Conservation (phyloP, 139 green algal genomes). For the Diplosphaera chodatii region DNA sequence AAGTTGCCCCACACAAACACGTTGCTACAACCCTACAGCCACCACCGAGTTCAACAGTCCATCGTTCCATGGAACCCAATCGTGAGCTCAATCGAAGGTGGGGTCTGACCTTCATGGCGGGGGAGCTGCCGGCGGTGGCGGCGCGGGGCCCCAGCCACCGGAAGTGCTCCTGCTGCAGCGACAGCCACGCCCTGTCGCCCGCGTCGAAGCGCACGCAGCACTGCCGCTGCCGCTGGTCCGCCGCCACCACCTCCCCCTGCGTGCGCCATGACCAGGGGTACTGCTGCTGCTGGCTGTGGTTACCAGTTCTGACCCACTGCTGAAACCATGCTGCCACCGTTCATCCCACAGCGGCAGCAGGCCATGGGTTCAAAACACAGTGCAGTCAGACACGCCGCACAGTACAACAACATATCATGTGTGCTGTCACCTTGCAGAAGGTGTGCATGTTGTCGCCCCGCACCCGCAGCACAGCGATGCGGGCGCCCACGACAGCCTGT, state of each 20-base stretch:
- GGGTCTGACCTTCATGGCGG: not conserved
- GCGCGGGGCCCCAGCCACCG: conserved; percentile 15
- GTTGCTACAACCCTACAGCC: no score
- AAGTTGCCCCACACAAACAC: no score
- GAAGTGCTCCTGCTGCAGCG: conserved; percentile 13
- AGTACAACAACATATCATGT: not conserved
- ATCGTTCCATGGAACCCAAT: no score
- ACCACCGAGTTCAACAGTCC: no score
- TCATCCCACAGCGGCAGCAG: no score
- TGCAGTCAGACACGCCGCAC: no score
- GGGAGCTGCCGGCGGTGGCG: conserved; percentile 1
- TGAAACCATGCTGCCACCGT: no score
- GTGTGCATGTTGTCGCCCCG: not conserved
- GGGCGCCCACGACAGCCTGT: not conserved
- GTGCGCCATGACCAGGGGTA: not conserved
- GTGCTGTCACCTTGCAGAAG: not conserved
- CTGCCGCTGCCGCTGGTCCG: not conserved
- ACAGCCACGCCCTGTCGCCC: conserved; percentile 8
- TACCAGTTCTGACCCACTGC: no score
- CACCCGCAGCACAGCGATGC: not conserved
- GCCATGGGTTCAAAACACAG: no score
- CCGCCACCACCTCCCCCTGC: conserved; percentile 7
- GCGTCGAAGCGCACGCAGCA: conserved; percentile 12
- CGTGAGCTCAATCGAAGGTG: no score
- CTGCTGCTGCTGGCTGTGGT: no score